These are phyloP conservation scores for Tuber microsphaerosporum DNA, from an alignment of 495 filamentous ascomycete genomes.

Conservation along the genomic window DNA sequence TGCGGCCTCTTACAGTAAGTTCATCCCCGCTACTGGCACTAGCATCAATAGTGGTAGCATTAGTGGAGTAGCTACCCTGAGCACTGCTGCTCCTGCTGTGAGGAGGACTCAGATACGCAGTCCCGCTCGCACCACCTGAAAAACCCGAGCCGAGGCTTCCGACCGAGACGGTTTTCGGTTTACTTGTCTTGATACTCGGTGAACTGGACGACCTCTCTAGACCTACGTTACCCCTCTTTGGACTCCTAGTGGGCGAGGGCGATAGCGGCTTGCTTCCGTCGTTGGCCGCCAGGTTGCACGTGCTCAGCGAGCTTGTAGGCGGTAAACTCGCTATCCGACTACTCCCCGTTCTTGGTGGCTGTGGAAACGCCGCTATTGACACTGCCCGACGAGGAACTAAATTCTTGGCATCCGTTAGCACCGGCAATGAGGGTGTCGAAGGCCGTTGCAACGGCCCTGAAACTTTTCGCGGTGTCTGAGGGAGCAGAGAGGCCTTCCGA, in stretches of 20 bases:
- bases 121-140: conserved; percentile 18
- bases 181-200: not conserved
- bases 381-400: conserved; percentile 28
- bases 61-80: conserved; percentile 40
- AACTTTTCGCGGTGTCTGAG: conserved; percentile 30
- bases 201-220: conserved; percentile 22
- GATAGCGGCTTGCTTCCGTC: not conserved
- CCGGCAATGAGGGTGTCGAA: conserved; percentile 26
- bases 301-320: conserved; percentile 8
- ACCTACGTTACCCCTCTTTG: conserved; percentile 14
- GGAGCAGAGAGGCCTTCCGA: conserved; percentile 29
- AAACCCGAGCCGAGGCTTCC: conserved; percentile 15
- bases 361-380: conserved; percentile 41
- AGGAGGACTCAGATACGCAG: conserved; percentile 36
- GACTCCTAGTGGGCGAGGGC: not conserved
- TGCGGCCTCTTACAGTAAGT: conserved; percentile 22
- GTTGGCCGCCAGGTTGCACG: not conserved
- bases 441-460: conserved; percentile 28
- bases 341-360: conserved; percentile 25
- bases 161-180: conserved; percentile 21
- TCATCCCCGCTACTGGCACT: conserved; percentile 25
- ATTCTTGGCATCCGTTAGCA: conserved; percentile 17
- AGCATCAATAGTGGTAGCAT: conserved; percentile 38
- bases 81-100: conserved; percentile 40
- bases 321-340: conserved; percentile 35